Evolutionary conservation across 176 grass and related monocot genomes (phyloP).

Genomic region (Pharus latifolius): DNA sequence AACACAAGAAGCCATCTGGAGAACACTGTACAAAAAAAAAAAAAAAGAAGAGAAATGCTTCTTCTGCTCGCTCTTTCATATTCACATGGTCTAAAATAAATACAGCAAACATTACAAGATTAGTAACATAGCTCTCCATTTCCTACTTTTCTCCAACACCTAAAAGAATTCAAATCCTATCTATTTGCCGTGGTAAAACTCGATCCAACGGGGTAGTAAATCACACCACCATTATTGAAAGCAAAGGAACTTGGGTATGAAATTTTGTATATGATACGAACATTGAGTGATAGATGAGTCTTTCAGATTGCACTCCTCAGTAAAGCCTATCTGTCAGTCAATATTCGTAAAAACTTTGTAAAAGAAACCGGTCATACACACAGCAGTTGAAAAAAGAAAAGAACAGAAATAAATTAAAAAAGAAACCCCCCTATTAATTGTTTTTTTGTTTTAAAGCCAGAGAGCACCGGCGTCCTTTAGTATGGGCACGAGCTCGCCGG

Average conservation of each 20-base stretch:
- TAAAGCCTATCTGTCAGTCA: no score
- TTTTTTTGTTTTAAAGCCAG: slow-evolving; percentile 41
- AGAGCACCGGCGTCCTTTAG: slow-evolving; percentile 84
- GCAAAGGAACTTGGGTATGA: no score
- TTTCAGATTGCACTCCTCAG: no score
- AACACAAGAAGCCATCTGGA: no score
- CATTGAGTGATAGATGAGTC: no score
- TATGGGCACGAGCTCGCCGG: slow-evolving; percentile 91
- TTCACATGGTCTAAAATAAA: slow-evolving; percentile 26
- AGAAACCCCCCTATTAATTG: not conserved
- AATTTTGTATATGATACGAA: no score
- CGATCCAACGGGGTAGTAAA: no score
- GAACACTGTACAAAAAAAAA: no score
- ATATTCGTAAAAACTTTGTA: no score
- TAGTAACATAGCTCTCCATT: not conserved
- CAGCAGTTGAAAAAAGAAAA: not conserved
- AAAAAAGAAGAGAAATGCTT: not conserved
- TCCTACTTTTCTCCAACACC: not conserved
- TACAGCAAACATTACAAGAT: no score
- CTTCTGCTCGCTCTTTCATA: slow-evolving; percentile 8
- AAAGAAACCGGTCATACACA: no score
- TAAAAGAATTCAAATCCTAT: slow-evolving; percentile 13
- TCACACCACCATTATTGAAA: slow-evolving; percentile 2
- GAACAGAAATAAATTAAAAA: not conserved
- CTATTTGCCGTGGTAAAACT: no score